Evolutionary conservation across 2,329 filamentous ascomycete species (phyloP), one percentile per base, ranked within the genome.

Genomic region (Hymenoscyphus repandus): DNA sequence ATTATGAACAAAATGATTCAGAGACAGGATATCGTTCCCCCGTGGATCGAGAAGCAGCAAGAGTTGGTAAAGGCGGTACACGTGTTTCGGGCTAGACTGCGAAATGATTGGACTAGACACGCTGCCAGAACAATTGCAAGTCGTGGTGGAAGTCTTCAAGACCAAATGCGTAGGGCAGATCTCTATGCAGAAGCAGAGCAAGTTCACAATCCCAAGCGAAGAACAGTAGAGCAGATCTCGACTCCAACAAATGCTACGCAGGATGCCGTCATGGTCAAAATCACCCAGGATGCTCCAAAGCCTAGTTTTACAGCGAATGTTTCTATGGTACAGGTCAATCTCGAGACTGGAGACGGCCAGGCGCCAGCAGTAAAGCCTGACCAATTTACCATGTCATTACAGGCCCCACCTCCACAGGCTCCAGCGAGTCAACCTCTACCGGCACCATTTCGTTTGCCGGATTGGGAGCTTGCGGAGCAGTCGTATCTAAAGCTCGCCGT

Each of bases 1-100:
- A 88, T 97, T 62, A 86, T 97, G 86, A 97, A 99, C 71, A 93
- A 95, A 70, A 96, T 97, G 74, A 96, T 99, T 56, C 88, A 96
- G 70, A 86, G 87, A 52, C 93, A 99, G 69, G 91, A 96, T 17
- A 88, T 97, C 53, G 89, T 95, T 0, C 93, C 93, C 1, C 92
- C 92, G 0, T 99, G 93, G 93, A 97, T 99, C 53, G 93, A 99
- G 70, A 97, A 96, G 70, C 93, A 99, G 68, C 92, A 97, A 66
- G 90, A 96, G 62, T 73, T 97, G 5, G 77, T 83, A 10, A 82
- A 80, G 53, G 79, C 87, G 0, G 78, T 84, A 1, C 77, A 75
- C 11, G 75, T 76, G 1, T 96, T 99, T 64, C 79, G 93, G 2
- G 71, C 74, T 2, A 74, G 89, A n/a, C 65, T 97, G 54, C 76